These are phyloP conservation scores for Imleria badia DNA, from an alignment of 768 basidiomycete genomes.

Conservation along the genomic window DNA sequence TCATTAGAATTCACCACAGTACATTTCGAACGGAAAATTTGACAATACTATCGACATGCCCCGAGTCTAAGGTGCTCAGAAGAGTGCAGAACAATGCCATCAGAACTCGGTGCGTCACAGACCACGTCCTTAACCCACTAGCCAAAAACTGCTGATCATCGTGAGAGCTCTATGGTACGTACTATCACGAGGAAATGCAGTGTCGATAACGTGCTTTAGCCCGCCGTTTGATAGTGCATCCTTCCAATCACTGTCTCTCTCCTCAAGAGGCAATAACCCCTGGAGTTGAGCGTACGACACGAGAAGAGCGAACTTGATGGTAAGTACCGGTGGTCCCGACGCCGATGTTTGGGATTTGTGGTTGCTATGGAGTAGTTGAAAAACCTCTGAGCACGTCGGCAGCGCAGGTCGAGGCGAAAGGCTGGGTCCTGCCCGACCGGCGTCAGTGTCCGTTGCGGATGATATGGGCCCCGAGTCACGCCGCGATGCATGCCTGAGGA, in stretches of 20 bases:
- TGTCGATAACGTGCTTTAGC: constrained; percentile 26
- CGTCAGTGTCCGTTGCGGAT: constrained; percentile 8
- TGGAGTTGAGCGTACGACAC: constrained; percentile 40
- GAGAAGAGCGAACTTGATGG: constrained; percentile 41
- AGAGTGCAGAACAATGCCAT: background rate
- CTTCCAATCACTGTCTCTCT: constrained; percentile 38
- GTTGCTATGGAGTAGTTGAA: constrained; percentile 22
- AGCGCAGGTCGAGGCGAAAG: constrained; percentile 27
- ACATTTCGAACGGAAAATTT: background rate
- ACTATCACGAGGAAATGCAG: constrained; percentile 25
- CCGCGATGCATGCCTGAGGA: constrained; percentile 24
- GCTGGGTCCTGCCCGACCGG: constrained; percentile 17
- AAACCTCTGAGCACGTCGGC: constrained; percentile 27
- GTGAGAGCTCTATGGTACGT: constrained; percentile 29
- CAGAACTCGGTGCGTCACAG: background rate
- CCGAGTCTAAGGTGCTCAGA: background rate
- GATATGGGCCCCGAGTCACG: constrained; percentile 6
- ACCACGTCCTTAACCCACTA: background rate
- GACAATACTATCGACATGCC: background rate
- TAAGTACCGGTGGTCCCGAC: constrained; percentile 9
- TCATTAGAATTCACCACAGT: background rate
- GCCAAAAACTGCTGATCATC: constrained; percentile 19
- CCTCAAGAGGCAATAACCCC: constrained; percentile 18
- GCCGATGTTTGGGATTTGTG: constrained; percentile 5
- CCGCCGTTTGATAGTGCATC: constrained; percentile 25